Base-by-base conservation (phyloP, 148 eudicot genomes). In the Nepenthes gracilis region DNA sequence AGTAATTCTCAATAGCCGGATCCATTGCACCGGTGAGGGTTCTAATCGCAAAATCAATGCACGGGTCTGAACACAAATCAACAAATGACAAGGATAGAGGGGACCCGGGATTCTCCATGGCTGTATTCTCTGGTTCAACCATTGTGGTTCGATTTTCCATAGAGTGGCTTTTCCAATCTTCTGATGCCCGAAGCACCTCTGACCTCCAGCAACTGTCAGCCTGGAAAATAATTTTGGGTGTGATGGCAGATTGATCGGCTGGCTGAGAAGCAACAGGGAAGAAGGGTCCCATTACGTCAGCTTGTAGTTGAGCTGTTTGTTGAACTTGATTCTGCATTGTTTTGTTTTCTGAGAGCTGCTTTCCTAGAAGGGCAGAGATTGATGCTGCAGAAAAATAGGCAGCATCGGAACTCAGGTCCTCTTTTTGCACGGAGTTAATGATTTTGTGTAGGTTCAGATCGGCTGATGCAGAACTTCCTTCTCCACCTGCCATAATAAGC, bases 31-130 rank as follows among this genome's bases (percentile, higher is more conserved):
- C 90, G 0, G 90, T 82, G 38, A 92, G 88, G 47, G 97, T 92
- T 69, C 83, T 88, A 56, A 92, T 72, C 0, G 97, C 97, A 70
- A 92, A 92, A 60, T 85, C 94, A 48, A 88, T 81, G 75, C 97
- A 92, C 7, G 96, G 97, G 66, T 92, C 97, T 33, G 54, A 71
- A 61, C 77, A 78, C 55, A 88, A 64, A 57, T 80, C 85, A 1
- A 64, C 73, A 53, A 76, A 71, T 15, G 83, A 57, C 2, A 67
- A 58, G 64, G 68, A 62, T 15, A 60, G 43, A 14, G 74, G 65
- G 5, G 53, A 52, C 56, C 61, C 84, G 1, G 57, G 47, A 53
- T 72, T 71, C 54, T 71, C 70, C 47, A 57, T 64, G 32, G 63
- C 54, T 43, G 56, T 61, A 15, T 49, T 68, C 58, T 61, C 69